Evolutionary conservation across 129 eudicot species (phyloP), one percentile per base, ranked within the genome.

Genomic region (Glebionis coronaria): DNA sequence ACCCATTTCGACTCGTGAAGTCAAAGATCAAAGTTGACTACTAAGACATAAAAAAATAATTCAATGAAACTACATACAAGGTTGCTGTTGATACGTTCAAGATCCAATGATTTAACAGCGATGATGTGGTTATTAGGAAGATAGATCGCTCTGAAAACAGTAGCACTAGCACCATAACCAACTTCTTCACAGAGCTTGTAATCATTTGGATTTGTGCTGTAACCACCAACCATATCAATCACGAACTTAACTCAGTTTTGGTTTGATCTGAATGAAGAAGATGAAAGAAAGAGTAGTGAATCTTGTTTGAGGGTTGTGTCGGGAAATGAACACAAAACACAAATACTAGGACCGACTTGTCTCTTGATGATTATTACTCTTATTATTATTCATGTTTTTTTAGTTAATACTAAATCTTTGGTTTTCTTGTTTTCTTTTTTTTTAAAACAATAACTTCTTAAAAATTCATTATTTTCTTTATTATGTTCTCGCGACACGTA

Each of bases 61-160:
- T 23, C 1, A 23, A 23, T 23, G 25, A 23, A 23, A 23, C 1
- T 1, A 23, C 70, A 2, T 54, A 93, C 99, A 81, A 93, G 84
- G 81, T 89, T 93, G 81, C 90, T 89, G 63, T 84, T 84, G 82
- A 90, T 83, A 50, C 99, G 96, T 84, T 93, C 99, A 82, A 93
- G 99, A 93, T 93, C 99, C 97, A 93, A 81, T 65, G 88, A 86
- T 79, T 93, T 93, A 81, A 93, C 89, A 16, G 97, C 99, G 42
- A 93, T 82, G 63, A 87, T 88, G 69, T 93, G 88, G 58, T 93
- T 84, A 65, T 56, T 66, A 1, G 99, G 99, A 40, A 86, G 70
- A 73, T 84, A 87, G 90, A 89, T 89, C 85, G 95, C 97, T 75
- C 99, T 55, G 61, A 73, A 84, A 0, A 93, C 99, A 38, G 89